A percentile compares a stretch with the other conserved stretches of the same genome.
phyloP scores from a whole-genome alignment of 1,139 yeast species.

The Pichia sp. region DNA sequence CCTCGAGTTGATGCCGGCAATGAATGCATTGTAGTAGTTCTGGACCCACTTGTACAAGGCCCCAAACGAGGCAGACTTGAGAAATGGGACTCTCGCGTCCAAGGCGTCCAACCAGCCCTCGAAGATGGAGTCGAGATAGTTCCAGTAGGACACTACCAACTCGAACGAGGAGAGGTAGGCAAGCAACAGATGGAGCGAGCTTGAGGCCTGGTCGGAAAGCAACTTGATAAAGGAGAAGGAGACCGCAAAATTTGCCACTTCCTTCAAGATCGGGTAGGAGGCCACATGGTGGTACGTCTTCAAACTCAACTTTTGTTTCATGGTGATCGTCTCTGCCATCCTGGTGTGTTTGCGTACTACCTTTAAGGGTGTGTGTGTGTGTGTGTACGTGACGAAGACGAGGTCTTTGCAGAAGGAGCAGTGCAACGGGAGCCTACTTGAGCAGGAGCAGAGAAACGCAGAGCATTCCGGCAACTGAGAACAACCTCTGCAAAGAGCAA shows the following conservation, averaged over 20 bases:
- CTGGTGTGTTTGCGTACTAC: background rate
- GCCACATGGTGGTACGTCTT: constrained; percentile 20
- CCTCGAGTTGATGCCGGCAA: constrained; percentile 7
- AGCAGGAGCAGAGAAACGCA: too few relatives aligned
- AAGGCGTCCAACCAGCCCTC: constrained; percentile 18
- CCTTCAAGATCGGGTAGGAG: constrained; percentile 23
- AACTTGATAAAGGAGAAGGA: constrained; percentile 6
- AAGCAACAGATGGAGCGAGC: constrained; percentile 12
- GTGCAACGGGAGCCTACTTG: too few relatives aligned
- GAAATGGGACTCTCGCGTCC: constrained; percentile 23
- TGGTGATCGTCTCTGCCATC: background rate
- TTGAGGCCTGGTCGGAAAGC: constrained; percentile 11
- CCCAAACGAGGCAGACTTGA: constrained; percentile 21
- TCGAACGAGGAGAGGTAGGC: constrained; percentile 17
- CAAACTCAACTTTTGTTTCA: background rate
- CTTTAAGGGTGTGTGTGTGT: background rate
- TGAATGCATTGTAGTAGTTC: constrained; percentile 12
- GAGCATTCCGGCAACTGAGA: background rate
- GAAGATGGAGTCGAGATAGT: constrained; percentile 19
- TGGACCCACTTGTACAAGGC: constrained; percentile 8
- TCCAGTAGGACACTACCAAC: constrained; percentile 20
- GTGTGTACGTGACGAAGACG: background rate
- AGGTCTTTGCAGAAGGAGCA: too few relatives aligned
- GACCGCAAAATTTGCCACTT: constrained; percentile 14
- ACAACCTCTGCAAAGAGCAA: background rate